Evolutionary conservation across 306 rosid species (phyloP), one percentile per base, ranked within the genome.

Genomic region (Ammopiptanthus mongolicus): DNA sequence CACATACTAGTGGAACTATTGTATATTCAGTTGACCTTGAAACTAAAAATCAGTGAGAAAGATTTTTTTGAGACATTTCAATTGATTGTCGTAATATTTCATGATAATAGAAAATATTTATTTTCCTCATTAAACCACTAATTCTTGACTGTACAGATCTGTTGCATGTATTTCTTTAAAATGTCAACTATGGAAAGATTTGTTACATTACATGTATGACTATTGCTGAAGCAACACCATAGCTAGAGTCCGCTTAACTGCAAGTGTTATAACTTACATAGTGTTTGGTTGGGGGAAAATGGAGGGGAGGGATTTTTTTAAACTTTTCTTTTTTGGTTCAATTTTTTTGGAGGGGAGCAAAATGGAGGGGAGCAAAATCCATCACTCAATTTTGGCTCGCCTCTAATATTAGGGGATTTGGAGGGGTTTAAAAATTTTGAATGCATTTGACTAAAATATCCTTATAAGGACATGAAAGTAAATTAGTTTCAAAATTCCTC

Each of bases 201-300:
- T 60, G 12, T 34, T 39, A 7, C 71, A 3, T 34, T 39, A 7
- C 71, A 3, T 50, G 39, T 47, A 14, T 47, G 51, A 23, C 44
- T 37, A 36, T 51, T 60, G 52, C 72, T 19, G 65, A 69, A 39
- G 41, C 47, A 37, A 53, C 19, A 10, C 65, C 72, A 68, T 19
- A 37, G 61, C 60, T 69, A 81, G 63, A 53, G 23, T 46, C 48
- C 33, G 0, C 69, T 51, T 75, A 22, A 31, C 18, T 76, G 57
- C 57, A 56, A 34, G 9, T 53, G 74, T 77, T 65, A 70, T 73
- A 65, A 77, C 71, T 3, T n/a, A n/a, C n/a, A n/a, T n/a, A n/a
- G n/a, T n/a, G n/a, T n/a, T n/a, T n/a, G n/a, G n/a, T n/a, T n/a
- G n/a, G n/a, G n/a, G n/a, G n/a, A n/a, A n/a, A n/a, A n/a, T n/a